Evolutionary conservation across 768 basidiomycete species (phyloP), one percentile per base, ranked within the genome.

Genomic region (Dentipellis sp.): DNA sequence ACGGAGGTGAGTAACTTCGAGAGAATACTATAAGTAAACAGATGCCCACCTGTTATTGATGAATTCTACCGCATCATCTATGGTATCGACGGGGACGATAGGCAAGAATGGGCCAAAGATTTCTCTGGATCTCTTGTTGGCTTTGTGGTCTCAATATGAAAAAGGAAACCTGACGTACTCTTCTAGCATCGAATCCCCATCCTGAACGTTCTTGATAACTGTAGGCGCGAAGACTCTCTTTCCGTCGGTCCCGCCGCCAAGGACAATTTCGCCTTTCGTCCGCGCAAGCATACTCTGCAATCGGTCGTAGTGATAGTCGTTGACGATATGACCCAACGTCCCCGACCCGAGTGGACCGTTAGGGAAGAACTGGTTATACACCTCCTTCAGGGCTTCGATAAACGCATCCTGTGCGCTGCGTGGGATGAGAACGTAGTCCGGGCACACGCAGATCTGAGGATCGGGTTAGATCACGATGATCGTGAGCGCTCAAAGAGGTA

Each of bases 51-150:
- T 72, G 3, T 69, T 66, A 48, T 77, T 78, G 45, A 88, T 67
- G 61, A 80, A 80, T 1, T 73, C 71, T 38, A 86, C 70, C 0
- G 81, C 86, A 17, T 80, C 78, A 2, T 80, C 74, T 7, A 85
- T 53, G 53, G 66, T 71, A 35, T 82, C 77, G 0, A 89, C 76
- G 0, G 79, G 70, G 11, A 88, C 62, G 47, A 91, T 73, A 0
- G 87, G 81, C 7, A 90, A 63, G 21, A 90, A 66, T 0, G 88
- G 88, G 0, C 86, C 88, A 60, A 91, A 91, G 2, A 88, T 65
- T 65, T 90, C 88, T 58, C 86, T 51, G 19, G n/a, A 10, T 5
- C 51, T 17, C 45, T 10, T 47, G 29, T 50, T 21, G 53, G 55
- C 17, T 16, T 42, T 8, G 1, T 3, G 4, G 12, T 4, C 2